Evolutionary conservation across 78 protist genomes (phyloP).

Genomic region (Dictyostelium firmibasis): DNA sequence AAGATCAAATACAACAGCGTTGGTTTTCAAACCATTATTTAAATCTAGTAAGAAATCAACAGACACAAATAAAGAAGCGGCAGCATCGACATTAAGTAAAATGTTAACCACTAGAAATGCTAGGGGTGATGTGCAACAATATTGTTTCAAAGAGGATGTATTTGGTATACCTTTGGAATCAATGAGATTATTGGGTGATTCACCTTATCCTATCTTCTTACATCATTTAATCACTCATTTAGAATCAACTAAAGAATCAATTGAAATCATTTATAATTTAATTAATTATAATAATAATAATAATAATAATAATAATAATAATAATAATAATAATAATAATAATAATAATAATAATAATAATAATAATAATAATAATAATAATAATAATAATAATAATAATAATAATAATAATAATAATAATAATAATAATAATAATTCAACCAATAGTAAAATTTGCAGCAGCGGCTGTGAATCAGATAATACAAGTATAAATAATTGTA

Average conservation of each 20-base stretch:
- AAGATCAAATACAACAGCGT: constrained; percentile 26
- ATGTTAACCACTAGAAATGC: constrained; percentile 36
- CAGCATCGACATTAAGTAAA: background rate
- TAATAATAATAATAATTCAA: background rate
- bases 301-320: background rate
- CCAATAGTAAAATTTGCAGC: background rate
- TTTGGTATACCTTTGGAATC: constrained; percentile 46
- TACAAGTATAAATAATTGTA: background rate
- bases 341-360: background rate
- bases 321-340: background rate
- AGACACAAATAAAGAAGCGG: background rate
- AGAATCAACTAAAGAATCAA: constrained; percentile 27
- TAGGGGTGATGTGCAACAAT: constrained; percentile 11
- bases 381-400: background rate
- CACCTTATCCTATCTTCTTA: constrained; percentile 28
- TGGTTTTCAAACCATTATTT: background rate
- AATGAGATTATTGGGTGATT: constrained; percentile 23
- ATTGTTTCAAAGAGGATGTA: constrained; percentile 36
- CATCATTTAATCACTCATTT: background rate
- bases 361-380: background rate
- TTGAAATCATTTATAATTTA: background rate
- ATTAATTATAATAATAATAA: background rate
- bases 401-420: no score
- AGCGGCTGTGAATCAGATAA: background rate
- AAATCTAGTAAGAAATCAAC: constrained; percentile 9